Evolutionary conservation across 225 moss, liverwort and hornwort genomes (phyloP), one percentile per base, ranked within the genome.

Genomic region (Pleurozium schreberi): DNA sequence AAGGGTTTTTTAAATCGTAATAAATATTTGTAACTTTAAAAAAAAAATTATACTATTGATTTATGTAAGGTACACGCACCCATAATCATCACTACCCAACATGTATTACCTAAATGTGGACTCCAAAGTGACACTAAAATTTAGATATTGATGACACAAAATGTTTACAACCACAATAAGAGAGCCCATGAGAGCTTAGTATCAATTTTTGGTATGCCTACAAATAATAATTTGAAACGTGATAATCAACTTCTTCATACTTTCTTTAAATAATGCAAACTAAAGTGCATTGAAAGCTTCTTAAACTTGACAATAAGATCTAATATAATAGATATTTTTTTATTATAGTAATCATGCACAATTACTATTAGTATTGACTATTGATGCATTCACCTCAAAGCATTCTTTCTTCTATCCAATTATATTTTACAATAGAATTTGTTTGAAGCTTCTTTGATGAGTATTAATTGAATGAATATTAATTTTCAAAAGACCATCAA

Each of bases 291-390:
- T 47, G 2, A 1, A 28, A 74, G 18, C 9, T 18, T 9, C 5
- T 45, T 17, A 16, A 28, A 30, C 7, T 45, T 45, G 1, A 2
- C 6, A 47, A 18, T 11, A 47, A 31, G 6, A 18, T 45, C 14
- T 3, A 45, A 17, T 45, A 3, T 45, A 45, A 30, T 17, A 28
- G 3, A 17, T 10, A 3, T 10, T 43, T 28, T 73, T 45, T 11
- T 0, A 74, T 31, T 10, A 31, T 18, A 7, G 3, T 6, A 31
- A 31, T 3, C 2, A 49, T 6, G 0, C 2, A 0, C 0, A 47
- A 0, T 18, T 75, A 31, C 18, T 75, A 49, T 74, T 31, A 74
- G 11, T 74, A 4, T 47, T 2, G 1, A 19, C 5, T 11, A 7
- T 49, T 0, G 1, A 1, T 75, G 12, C 11, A 74, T 0, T 74